Base-by-base conservation (phyloP, 2,329 filamentous ascomycete species). In the Colletotrichum sansevieriae region DNA sequence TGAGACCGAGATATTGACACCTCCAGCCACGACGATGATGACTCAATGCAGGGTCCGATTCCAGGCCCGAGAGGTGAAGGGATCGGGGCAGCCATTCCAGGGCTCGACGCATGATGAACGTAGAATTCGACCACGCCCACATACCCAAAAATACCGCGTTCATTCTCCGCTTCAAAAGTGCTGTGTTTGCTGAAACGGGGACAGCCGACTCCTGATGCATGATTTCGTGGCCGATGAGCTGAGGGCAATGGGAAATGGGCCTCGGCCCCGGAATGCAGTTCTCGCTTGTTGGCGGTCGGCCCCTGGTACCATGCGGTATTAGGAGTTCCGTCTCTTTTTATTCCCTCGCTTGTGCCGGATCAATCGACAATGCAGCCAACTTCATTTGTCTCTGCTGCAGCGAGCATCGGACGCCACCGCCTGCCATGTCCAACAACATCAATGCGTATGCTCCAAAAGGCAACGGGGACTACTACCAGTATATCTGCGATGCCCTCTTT, bases 341-440 rank as follows among this genome's bases (percentile, higher is more conserved):
- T 18, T 41, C 52, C 37, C 20, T 51, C 63, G 57, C 57, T 46
- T 70, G 44, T 63, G 63, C 63, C 67, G 67, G 57, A 63, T 57
- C 67, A 70, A 68, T 63, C 63, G 66, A 69, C 63, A 57, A 61
- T 66, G 63, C 63, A 63, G 63, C 63, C 67, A 57, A 70, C 57
- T 49, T 67, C 62, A 49, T 52, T 44, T 51, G 46, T 55, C 47
- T 22, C 55, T 33, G 20, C 47, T 35, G 39, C 47, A 33, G 20
- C 46, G 13, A 52, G 41, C 46, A 13, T 49, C 37, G 29, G 49
- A 25, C 59, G 59, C 47, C n/a, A 54, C 46, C 15, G 49, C 39
- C 59, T 54, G 59, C 11, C 39, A 13, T 9, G 47, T 58, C 12
- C 54, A 41, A 29, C 29, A 10, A 25, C 7, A 18, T 44, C 18